Evolutionary conservation across 139 green algal genomes (phyloP), one percentile per base, ranked within the genome.

Genomic region (Desmodesmus armatus): DNA sequence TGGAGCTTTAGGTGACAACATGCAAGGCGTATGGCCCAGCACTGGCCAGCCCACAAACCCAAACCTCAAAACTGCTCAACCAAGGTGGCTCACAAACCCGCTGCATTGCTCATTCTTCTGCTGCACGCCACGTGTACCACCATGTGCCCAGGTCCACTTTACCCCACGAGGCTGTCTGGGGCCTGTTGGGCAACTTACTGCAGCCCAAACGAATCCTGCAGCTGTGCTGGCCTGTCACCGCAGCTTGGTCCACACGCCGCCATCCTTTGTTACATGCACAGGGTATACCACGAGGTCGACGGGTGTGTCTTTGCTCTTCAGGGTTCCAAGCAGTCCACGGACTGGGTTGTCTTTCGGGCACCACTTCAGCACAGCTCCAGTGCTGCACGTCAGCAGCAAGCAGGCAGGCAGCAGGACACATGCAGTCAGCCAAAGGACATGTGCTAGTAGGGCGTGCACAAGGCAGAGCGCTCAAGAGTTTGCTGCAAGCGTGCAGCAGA

Each of bases 291-390:
- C 40, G 5, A 88, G 63, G 3, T 66, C 55, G 31, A 37, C 44
- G 6, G 60, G 19, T 33, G 65, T 17, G 3, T 40, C 74, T 29
- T 55, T 58, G 21, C 40, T 67, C 44, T 88, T 88, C 9, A 88
- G 41, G 2, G 63, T 77, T 19, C 69, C 73, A 31, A 88, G n/a
- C 25, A 83, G n/a, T 29, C 58, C 84, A 29, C 83, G 62, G 60
- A 88, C 29, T 5, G 47, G 74, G 33, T 37, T 81, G 55, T 83
- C 63, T 37, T 83, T 83, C 1, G 83, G 83, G 67, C 83, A 88
- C 83, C 83, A 88, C 31, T 74, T 78, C 31, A 88, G 29, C 17
- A 88, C 83, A 41, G 62, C 62, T 11, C 78, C 78, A 47, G 78
- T 80, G 27, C n/a, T n/a, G n/a, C n/a, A n/a, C n/a, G n/a, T n/a